Conservation (phyloP, 2,329 filamentous ascomycete genomes). For the Chaetomiaceae sp. region DNA sequence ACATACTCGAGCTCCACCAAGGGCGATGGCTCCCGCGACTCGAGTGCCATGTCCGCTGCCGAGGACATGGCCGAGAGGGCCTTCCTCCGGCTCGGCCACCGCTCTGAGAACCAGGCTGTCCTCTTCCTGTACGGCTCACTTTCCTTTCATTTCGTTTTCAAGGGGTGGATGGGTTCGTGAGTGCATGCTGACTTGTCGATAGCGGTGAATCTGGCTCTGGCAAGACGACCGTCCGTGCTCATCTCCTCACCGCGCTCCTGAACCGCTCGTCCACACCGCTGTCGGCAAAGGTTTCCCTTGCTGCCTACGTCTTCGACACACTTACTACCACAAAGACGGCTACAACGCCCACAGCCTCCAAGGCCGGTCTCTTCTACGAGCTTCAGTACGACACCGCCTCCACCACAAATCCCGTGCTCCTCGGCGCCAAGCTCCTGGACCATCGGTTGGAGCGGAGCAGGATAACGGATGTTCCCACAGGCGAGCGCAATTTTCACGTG, state of each 20-base stretch:
- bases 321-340: slow-evolving; percentile 96
- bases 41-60: slow-evolving; percentile 84
- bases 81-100: slow-evolving; percentile 75
- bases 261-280: slow-evolving; percentile 88
- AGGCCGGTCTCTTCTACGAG: slow-evolving; percentile 91
- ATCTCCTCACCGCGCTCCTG: slow-evolving; percentile 78
- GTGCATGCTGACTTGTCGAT: slow-evolving; percentile 27
- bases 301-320: slow-evolving; percentile 91
- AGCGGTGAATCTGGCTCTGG: slow-evolving; percentile 94
- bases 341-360: slow-evolving; percentile 91
- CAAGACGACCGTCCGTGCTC: slow-evolving; percentile 89
- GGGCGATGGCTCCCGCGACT: slow-evolving; percentile 86
- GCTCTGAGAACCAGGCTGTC: slow-evolving; percentile 88
- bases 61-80: slow-evolving; percentile 87
- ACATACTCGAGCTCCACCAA: slow-evolving; percentile 80
- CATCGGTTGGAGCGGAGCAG: slow-evolving; percentile 88
- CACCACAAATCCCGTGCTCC: slow-evolving; percentile 74
- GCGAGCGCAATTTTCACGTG: slow-evolving; percentile 93
- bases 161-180: not conserved
- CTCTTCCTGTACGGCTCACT: slow-evolving; percentile 70
- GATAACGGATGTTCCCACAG: slow-evolving; percentile 85
- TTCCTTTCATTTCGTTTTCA: not conserved
- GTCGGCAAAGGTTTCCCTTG: slow-evolving; percentile 86
- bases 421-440: slow-evolving; percentile 91
- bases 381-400: slow-evolving; percentile 92